phyloP scores from a whole-genome alignment of 148 eudicot genomes.

The Cornus florida region DNA sequence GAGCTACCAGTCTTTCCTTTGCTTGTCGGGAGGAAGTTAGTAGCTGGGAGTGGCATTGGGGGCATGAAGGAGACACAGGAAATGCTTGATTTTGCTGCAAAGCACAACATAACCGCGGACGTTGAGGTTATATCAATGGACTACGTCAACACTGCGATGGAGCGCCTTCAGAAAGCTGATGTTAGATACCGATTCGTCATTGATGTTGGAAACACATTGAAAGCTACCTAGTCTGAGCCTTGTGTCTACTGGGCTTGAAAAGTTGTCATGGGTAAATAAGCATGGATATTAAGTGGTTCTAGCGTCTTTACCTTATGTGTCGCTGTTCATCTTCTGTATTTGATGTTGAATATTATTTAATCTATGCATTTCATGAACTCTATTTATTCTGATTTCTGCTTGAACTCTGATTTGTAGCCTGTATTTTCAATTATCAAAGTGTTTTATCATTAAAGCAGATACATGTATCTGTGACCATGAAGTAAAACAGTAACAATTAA shows the following conservation, averaged over 20 bases:
- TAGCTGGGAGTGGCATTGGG: conserved; percentile 14
- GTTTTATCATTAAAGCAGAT: too few relatives aligned
- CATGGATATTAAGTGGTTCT: not conserved
- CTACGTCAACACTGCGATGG: conserved; percentile 23
- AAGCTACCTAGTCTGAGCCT: not conserved
- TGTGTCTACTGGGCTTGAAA: not conserved
- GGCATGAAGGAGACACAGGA: conserved; percentile 19
- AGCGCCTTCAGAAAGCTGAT: conserved; percentile 9
- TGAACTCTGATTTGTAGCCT: too few relatives aligned
- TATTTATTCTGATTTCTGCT: too few relatives aligned
- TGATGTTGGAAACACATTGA: conserved; percentile 13
- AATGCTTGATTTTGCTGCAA: conserved; percentile 21
- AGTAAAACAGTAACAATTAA: too few relatives aligned
- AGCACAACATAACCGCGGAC: conserved; percentile 12
- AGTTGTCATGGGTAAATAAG: too few relatives aligned
- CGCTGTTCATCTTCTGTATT: not conserved
- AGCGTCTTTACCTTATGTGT: not conserved
- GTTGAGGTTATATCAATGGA: conserved; percentile 16
- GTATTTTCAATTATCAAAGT: too few relatives aligned
- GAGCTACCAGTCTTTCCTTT: conserved; percentile 12
- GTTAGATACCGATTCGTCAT: conserved; percentile 16
- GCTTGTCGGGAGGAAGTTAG: not conserved
- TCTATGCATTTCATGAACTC: not conserved
- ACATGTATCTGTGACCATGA: too few relatives aligned
- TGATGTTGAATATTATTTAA: not conserved